Conservation (phyloP, 768 basidiomycete species). For the Wakefieldia striispora region DNA sequence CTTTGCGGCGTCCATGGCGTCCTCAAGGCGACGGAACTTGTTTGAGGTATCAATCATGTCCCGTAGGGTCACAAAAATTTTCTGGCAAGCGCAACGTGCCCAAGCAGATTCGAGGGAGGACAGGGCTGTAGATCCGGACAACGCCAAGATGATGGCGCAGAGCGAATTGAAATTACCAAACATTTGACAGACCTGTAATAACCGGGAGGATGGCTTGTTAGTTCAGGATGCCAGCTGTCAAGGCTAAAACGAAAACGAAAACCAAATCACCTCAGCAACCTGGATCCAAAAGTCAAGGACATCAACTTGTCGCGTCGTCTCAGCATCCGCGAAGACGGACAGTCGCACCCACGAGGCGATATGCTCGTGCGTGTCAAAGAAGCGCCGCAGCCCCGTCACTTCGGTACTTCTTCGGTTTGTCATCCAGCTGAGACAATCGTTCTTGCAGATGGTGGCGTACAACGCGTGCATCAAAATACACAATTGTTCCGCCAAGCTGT, state of each 20-base stretch:
- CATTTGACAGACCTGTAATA: conserved; percentile 26
- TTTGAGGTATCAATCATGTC: conserved; percentile 57
- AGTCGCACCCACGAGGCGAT: conserved; percentile 65
- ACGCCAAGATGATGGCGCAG: conserved; percentile 62
- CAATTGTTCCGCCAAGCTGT: conserved; percentile 76
- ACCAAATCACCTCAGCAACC: conserved; percentile 63
- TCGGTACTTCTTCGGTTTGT: conserved; percentile 36
- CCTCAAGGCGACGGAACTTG: conserved; percentile 40
- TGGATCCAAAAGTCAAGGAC: conserved; percentile 73
- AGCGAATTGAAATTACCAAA: conserved; percentile 68
- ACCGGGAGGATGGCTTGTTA: neutral
- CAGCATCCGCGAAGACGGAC: conserved; percentile 54
- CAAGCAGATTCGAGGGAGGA: conserved; percentile 59
- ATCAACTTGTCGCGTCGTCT: conserved; percentile 52
- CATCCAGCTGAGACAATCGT: conserved; percentile 71
- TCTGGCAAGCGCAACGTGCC: conserved; percentile 57
- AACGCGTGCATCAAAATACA: conserved; percentile 69
- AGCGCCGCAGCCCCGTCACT: conserved; percentile 47
- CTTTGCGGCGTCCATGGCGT: conserved; percentile 38
- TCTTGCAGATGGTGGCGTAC: conserved; percentile 66
- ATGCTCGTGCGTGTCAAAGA: conserved; percentile 60
- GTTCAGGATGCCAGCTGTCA: neutral
- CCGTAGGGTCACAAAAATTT: conserved; percentile 48
- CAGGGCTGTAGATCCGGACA: conserved; percentile 54
- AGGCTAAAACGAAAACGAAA: neutral